These are phyloP conservation scores for Nakazawaea ernobii DNA, from an alignment of 805 yeast genomes.

Conservation along the genomic window DNA sequence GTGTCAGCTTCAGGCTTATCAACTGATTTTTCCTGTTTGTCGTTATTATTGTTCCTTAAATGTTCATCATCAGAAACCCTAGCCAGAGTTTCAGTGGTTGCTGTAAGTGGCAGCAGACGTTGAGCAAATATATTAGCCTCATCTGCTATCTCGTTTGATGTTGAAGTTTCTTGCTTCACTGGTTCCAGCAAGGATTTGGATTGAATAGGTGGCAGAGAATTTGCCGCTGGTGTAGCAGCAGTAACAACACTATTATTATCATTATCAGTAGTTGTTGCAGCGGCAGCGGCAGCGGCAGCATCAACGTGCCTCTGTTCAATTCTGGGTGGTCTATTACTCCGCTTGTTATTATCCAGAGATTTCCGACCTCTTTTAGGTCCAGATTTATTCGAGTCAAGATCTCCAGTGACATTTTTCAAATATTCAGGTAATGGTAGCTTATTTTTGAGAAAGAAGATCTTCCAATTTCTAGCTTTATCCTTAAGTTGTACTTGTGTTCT, in stretches of 20 bases:
- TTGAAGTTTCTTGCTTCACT: no score
- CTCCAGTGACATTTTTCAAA: conserved; percentile 83
- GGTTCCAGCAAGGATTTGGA: no score
- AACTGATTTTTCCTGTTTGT: not conserved
- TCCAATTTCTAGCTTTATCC: conserved; percentile 96
- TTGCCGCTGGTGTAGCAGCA: not conserved
- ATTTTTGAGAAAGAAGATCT: conserved; percentile 73
- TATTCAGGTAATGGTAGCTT: conserved; percentile 77
- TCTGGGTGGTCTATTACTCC: conserved; percentile 5
- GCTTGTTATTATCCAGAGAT: not conserved
- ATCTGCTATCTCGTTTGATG: not conserved
- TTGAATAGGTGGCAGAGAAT: not conserved
- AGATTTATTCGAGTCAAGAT: conserved; percentile 33
- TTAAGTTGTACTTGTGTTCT: conserved; percentile 89
- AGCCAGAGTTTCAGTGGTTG: no score
- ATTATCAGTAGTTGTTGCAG: not conserved
- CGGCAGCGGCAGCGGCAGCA: conserved; percentile 7
- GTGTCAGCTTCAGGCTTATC: not conserved
- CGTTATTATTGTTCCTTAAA: conserved; percentile 13
- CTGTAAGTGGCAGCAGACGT: conserved; percentile 17
- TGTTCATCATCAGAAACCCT: no score
- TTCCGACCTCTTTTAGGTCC: conserved; percentile 1
- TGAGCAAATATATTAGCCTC: conserved; percentile 3
- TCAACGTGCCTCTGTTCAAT: conserved; percentile 10
- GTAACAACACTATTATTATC: not conserved